These are phyloP conservation scores for Agaricales sp. DNA, from an alignment of 1,284 basidiomycete genomes.

Conservation along the genomic window DNA sequence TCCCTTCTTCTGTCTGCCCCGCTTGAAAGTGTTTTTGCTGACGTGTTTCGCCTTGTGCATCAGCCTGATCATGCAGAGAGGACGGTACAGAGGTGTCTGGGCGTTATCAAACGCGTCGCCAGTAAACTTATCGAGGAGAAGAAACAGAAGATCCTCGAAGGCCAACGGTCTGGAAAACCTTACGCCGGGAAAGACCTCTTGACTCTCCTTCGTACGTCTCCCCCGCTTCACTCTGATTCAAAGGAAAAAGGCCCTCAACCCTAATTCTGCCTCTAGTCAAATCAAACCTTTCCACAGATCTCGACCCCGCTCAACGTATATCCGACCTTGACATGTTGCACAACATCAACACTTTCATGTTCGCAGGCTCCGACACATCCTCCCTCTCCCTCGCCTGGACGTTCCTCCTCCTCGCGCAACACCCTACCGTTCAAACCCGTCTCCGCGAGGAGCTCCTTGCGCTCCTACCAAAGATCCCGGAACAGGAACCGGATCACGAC, in stretches of 20 bases:
- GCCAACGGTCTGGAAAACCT: constrained; percentile 33
- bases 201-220: constrained; percentile 46
- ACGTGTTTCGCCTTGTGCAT: constrained; percentile 4
- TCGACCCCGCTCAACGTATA: constrained; percentile 58
- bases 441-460: constrained; percentile 51
- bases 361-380: constrained; percentile 80
- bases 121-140: constrained; percentile 64
- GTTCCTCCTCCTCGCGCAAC: constrained; percentile 54
- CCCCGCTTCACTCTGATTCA: constrained; percentile 4
- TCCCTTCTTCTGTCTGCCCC: constrained; percentile 1
- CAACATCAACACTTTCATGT: constrained; percentile 81
- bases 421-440: constrained; percentile 51
- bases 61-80: constrained; percentile 46
- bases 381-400: constrained; percentile 74
- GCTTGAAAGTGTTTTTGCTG: constrained; percentile 6
- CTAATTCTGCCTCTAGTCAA: constrained; percentile 49
- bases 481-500: too few species aligned
- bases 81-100: constrained; percentile 43
- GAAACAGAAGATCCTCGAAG: constrained; percentile 53
- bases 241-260: background rate
- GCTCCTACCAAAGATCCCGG: constrained; percentile 24
- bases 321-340: constrained; percentile 74
- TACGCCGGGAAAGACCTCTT: constrained; percentile 56
- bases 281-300: constrained; percentile 56
- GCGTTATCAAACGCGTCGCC: constrained; percentile 54